These are phyloP conservation scores for Ensete ventricosum DNA, from an alignment of 176 grass and related monocot genomes.

Conservation along the genomic window DNA sequence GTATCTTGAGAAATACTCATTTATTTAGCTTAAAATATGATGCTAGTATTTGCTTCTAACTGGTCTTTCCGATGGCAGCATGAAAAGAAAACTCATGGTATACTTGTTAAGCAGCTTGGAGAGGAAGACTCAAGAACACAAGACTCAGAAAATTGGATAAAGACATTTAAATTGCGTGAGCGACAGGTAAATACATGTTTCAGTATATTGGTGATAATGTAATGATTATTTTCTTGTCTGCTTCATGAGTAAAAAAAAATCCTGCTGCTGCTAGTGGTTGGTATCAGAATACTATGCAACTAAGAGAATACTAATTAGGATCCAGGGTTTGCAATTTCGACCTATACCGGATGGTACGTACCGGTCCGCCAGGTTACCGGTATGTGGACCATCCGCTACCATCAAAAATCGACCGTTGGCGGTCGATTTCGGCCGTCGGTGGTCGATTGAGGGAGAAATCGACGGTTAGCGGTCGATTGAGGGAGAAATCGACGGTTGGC, in stretches of 20 bases:
- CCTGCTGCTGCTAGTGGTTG: background rate
- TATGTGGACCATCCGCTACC: too few relatives aligned
- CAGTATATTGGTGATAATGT: background rate
- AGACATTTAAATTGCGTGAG: conserved; percentile 66
- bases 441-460: too few relatives aligned
- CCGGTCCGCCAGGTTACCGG: too few relatives aligned
- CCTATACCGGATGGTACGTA: too few relatives aligned
- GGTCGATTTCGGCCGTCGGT: too few relatives aligned
- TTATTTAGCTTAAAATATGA: too few relatives aligned
- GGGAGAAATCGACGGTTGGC: too few relatives aligned
- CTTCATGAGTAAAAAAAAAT: background rate
- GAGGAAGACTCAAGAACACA: conserved; percentile 72
- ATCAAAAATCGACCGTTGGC: too few relatives aligned
- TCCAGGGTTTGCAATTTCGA: too few relatives aligned
- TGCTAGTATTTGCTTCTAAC: conserved; percentile 4
- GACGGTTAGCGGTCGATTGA: too few relatives aligned
- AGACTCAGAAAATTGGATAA: conserved; percentile 93
- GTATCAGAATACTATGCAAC: too few relatives aligned
- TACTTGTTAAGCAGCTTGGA: conserved; percentile 80
- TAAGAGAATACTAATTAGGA: too few relatives aligned
- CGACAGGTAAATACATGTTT: conserved; percentile 51
- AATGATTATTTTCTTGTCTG: background rate
- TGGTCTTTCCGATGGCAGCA: conserved; percentile 47
- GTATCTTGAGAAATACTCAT: conserved; percentile 1
- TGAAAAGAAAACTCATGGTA: conserved; percentile 82